These are phyloP conservation scores for Diversispora epigaea DNA, from an alignment of 192 early-diverging fungal species.

Conservation along the genomic window DNA sequence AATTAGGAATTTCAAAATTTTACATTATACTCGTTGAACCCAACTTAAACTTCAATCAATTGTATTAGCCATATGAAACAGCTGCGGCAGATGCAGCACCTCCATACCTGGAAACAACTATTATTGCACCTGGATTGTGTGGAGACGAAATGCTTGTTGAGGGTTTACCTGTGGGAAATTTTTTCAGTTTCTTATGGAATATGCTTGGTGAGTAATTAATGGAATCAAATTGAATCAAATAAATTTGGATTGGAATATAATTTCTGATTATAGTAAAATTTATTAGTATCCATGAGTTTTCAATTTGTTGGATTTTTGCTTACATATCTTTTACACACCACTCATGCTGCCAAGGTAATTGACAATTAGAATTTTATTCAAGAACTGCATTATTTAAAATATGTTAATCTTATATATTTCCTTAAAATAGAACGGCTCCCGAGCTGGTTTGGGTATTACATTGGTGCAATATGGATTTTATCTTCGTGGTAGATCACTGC, in stretches of 20 bases:
- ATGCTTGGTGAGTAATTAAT: constrained; percentile 56
- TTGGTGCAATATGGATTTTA: constrained; percentile 77
- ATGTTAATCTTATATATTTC: constrained; percentile 12
- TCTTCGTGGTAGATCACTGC: constrained; percentile 54
- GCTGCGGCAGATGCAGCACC: constrained; percentile 74
- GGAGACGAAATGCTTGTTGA: constrained; percentile 89
- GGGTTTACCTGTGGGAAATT: constrained; percentile 83
- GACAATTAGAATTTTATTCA: neutral
- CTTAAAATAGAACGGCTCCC: constrained; percentile 60
- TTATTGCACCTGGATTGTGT: constrained; percentile 65
- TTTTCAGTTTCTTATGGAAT: constrained; percentile 77
- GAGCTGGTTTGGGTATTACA: constrained; percentile 78
- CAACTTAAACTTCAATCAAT: neutral
- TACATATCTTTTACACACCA: constrained; percentile 85
- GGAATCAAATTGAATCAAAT: neutral
- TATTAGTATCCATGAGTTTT: constrained; percentile 70
- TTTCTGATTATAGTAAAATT: neutral
- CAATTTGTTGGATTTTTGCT: constrained; percentile 88
- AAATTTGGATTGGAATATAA: neutral
- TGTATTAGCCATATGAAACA: constrained; percentile 65
- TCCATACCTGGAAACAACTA: constrained; percentile 77
- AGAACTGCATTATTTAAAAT: neutral
- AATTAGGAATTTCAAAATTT: constrained; percentile 44
- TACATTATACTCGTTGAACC: constrained; percentile 31
- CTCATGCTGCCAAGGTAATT: constrained; percentile 75